A percentile compares a stretch with the other conserved stretches of the same genome.
Evolutionary conservation across 2,329 filamentous ascomycete genomes (phyloP).

Genomic region (Aspergillus awamori): DNA sequence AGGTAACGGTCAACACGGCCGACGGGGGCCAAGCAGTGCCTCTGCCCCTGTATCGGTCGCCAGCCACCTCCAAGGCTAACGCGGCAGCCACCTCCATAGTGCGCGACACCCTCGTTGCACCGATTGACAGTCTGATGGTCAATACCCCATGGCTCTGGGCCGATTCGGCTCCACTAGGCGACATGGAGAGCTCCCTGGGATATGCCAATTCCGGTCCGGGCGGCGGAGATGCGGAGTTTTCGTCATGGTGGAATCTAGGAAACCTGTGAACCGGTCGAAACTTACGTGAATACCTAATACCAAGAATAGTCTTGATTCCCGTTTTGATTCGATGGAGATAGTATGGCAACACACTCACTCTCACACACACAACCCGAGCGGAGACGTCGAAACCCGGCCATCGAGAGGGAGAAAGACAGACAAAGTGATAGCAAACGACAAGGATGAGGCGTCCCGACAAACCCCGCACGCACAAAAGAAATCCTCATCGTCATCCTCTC

Average conservation of each 20-base stretch:
- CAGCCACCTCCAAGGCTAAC: slow-evolving; percentile 7
- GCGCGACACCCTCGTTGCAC: slow-evolving; percentile 34
- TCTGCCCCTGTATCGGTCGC: slow-evolving; percentile 32
- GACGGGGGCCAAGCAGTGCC: slow-evolving; percentile 56
- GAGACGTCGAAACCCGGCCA: not conserved
- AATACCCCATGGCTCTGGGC: slow-evolving; percentile 42
- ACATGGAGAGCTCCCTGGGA: slow-evolving; percentile 33
- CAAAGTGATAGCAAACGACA: too few relatives aligned
- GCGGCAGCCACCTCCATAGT: slow-evolving; percentile 1
- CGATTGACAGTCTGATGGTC: slow-evolving; percentile 38
- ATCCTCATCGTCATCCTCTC: too few relatives aligned
- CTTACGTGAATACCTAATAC: not conserved
- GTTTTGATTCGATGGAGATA: not conserved
- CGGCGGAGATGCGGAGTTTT: slow-evolving; percentile 36
- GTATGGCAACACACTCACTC: not conserved
- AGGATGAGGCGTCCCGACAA: too few relatives aligned
- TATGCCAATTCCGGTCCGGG: slow-evolving; percentile 32
- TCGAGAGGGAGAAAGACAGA: too few relatives aligned
- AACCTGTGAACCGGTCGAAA: slow-evolving; percentile 24
- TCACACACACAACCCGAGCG: not conserved
- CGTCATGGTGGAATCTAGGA: slow-evolving; percentile 41
- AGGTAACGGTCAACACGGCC: slow-evolving; percentile 55
- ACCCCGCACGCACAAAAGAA: too few relatives aligned
- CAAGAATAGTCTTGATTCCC: not conserved
- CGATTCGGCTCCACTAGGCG: slow-evolving; percentile 35